phyloP scores from a whole-genome alignment of 140 eudicot species.

The Ambrosia hybrid region DNA sequence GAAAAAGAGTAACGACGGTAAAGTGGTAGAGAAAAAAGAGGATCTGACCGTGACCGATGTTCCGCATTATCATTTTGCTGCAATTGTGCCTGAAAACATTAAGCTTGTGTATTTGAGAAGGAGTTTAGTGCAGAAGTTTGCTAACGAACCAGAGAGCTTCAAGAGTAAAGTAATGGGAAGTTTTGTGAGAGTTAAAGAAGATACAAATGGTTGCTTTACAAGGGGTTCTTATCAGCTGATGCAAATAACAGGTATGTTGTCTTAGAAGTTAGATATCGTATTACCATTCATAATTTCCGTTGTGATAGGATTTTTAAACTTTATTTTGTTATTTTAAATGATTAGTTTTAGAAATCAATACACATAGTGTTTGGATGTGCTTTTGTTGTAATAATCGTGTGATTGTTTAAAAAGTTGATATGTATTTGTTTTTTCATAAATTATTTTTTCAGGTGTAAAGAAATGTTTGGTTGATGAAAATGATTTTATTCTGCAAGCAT shows the following conservation, averaged over 20 bases:
- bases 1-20: slow-evolving; percentile 30
- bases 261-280: no score
- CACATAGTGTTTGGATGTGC: background rate
- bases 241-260: slow-evolving; percentile 67
- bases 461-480: slow-evolving; percentile 31
- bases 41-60: background rate
- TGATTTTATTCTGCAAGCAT: slow-evolving; percentile 43
- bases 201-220: slow-evolving; percentile 42
- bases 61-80: slow-evolving; percentile 48
- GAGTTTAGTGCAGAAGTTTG: slow-evolving; percentile 57
- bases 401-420: background rate
- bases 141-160: slow-evolving; percentile 55
- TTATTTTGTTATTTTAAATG: background rate
- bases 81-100: slow-evolving; percentile 61
- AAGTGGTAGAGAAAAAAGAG: slow-evolving; percentile 28
- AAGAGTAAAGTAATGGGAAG: slow-evolving; percentile 69
- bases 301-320: no score
- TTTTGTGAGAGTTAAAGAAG: slow-evolving; percentile 73
- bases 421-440: background rate
- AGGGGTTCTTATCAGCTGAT: slow-evolving; percentile 60
- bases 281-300: no score
- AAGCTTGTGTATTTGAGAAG: slow-evolving; percentile 71
- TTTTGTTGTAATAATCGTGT: background rate
- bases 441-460: slow-evolving; percentile 46
- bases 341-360: background rate